Conservation (phyloP, 2,329 filamentous ascomycete genomes). For the Penicillium sp. region DNA sequence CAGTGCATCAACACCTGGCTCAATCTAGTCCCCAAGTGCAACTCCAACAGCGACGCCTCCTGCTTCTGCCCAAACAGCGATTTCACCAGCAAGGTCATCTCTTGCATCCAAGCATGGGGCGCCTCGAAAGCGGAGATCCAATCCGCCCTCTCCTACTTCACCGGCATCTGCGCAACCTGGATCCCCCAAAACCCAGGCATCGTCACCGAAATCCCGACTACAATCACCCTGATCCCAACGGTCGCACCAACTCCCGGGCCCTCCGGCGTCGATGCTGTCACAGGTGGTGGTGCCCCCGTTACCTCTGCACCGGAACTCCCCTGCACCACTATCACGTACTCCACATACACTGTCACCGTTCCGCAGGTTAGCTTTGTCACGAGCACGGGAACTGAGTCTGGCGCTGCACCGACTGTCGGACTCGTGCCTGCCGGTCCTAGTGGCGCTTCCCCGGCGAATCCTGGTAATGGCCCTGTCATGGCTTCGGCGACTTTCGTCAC, state of each 20-base stretch:
- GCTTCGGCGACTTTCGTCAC: slow-evolving; percentile 18
- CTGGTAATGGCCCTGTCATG: slow-evolving; percentile 19
- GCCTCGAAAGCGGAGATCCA: slow-evolving; percentile 62
- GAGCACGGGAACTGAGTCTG: slow-evolving; percentile 19
- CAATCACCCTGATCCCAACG: slow-evolving; percentile 51
- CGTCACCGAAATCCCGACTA: slow-evolving; percentile 66
- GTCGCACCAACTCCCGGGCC: slow-evolving; percentile 42
- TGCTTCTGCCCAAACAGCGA: slow-evolving; percentile 83
- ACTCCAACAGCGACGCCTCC: slow-evolving; percentile 72
- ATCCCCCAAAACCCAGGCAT: slow-evolving; percentile 77
- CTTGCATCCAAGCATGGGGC: slow-evolving; percentile 76
- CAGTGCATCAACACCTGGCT: slow-evolving; percentile 92
- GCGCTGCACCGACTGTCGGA: slow-evolving; percentile 28
- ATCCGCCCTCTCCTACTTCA: slow-evolving; percentile 74
- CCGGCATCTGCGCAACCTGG: slow-evolving; percentile 81
- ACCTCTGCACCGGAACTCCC: slow-evolving; percentile 29
- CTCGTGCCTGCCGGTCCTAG: slow-evolving; percentile 29
- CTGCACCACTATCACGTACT: slow-evolving; percentile 43
- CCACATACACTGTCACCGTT: slow-evolving; percentile 43
- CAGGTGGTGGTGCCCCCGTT: slow-evolving; percentile 40
- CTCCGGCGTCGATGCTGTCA: slow-evolving; percentile 45
- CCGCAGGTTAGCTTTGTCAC: slow-evolving; percentile 46
- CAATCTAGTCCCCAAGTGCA: slow-evolving; percentile 63
- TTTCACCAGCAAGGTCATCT: slow-evolving; percentile 75
- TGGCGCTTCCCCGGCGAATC: slow-evolving; percentile 17